Conservation (phyloP, 345 rosid species). For the Eucalyptus rudis region DNA sequence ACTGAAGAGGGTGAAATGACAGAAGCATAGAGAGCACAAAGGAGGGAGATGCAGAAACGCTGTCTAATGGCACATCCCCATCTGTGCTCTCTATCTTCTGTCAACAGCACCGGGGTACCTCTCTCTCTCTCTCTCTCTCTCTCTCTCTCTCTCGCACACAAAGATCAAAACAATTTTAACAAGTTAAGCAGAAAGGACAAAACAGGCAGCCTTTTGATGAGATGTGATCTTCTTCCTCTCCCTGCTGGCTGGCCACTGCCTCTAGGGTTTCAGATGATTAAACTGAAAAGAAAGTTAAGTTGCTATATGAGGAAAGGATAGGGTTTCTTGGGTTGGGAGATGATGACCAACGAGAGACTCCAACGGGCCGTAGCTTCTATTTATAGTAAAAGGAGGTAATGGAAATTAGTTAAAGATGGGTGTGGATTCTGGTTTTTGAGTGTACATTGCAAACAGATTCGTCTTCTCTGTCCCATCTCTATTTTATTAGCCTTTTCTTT, state of each 20-base stretch:
- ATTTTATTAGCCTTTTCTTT: neutral
- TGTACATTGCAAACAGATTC: neutral
- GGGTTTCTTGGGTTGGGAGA: neutral
- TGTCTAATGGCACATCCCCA: constrained; percentile 42
- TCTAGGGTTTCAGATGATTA: neutral
- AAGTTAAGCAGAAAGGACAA: neutral
- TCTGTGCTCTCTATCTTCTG: constrained; percentile 99
- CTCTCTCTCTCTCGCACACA: neutral
- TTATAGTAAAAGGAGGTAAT: neutral
- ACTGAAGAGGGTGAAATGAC: constrained; percentile 37
- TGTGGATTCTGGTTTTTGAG: neutral
- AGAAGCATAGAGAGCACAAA: constrained; percentile 93
- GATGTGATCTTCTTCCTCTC: neutral
- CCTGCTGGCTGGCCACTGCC: neutral
- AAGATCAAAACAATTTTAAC: neutral
- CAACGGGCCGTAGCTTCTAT: neutral
- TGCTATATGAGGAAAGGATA: neutral
- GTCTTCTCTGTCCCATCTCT: neutral
- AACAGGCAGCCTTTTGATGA: neutral
- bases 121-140: neutral
- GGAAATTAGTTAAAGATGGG: neutral
- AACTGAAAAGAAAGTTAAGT: neutral
- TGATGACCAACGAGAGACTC: neutral
- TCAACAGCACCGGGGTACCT: constrained; percentile 37
- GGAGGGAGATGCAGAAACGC: constrained; percentile 37